Evolutionary conservation across 331 rosid species (phyloP).

Genomic region (Stylosanthes scabra): DNA sequence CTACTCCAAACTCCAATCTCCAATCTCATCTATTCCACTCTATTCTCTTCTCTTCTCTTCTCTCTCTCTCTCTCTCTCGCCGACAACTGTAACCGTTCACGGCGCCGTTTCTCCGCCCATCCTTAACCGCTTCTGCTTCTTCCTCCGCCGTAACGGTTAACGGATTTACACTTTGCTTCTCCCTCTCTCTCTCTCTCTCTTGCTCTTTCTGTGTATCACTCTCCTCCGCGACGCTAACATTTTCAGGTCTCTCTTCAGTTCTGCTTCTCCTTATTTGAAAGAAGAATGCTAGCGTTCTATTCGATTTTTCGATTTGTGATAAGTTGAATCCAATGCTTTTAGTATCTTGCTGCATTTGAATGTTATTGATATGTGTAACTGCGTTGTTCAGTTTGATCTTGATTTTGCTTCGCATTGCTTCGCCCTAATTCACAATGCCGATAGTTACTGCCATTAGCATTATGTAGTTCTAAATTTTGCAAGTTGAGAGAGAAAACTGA

Average conservation of each 20-base stretch:
- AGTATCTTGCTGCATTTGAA: conserved; percentile 2
- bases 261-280: conserved; percentile 11
- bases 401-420: conserved; percentile 24
- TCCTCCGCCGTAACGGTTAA: conserved; percentile 18
- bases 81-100: conserved; percentile 41
- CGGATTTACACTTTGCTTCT: conserved; percentile 23
- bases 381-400: conserved; percentile 32
- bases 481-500: conserved; percentile 12
- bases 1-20: too few species aligned
- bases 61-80: conserved; percentile 5
- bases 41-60: neutral
- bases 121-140: conserved; percentile 7
- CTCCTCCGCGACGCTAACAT: conserved; percentile 5
- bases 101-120: conserved; percentile 37
- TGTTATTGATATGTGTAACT: neutral
- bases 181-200: too few species aligned
- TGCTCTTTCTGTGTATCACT: too few species aligned
- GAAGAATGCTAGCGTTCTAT: conserved; percentile 8
- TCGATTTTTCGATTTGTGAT: conserved; percentile 14
- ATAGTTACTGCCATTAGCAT: neutral
- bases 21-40: neutral
- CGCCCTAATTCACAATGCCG: conserved; percentile 18
- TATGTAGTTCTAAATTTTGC: neutral
- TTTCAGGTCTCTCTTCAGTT: conserved; percentile 47
- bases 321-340: conserved; percentile 4